These are phyloP conservation scores for Cubamyces sp. DNA, from an alignment of 768 basidiomycete genomes.

Conservation along the genomic window DNA sequence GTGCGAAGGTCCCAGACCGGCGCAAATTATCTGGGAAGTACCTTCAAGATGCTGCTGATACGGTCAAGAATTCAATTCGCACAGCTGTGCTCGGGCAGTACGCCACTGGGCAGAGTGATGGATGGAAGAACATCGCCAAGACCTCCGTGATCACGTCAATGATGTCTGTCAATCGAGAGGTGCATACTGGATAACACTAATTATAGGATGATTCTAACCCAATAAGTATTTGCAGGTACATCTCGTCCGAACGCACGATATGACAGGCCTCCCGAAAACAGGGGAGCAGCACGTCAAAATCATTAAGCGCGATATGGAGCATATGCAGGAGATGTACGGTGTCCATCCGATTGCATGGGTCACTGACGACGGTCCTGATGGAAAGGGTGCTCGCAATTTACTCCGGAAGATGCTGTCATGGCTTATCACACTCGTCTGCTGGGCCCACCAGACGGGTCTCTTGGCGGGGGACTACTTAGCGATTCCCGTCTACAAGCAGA, in stretches of 20 bases:
- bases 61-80: neutral
- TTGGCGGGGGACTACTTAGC: slow-evolving; percentile 34
- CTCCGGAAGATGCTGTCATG: neutral
- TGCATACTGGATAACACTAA: too few species aligned
- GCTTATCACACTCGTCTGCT: slow-evolving; percentile 23
- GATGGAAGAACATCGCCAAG: slow-evolving; percentile 22
- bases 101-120: slow-evolving; percentile 17
- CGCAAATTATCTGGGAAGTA: slow-evolving; percentile 11
- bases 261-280: slow-evolving; percentile 18
- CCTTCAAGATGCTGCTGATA: slow-evolving; percentile 2
- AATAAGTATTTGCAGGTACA: neutral
- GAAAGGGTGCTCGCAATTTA: slow-evolving; percentile 15
- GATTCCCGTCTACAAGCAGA: neutral
- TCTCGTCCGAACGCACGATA: slow-evolving; percentile 17
- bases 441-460: slow-evolving; percentile 34
- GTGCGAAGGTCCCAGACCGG: slow-evolving; percentile 20
- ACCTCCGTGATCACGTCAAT: slow-evolving; percentile 4
- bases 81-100: slow-evolving; percentile 6
- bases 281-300: slow-evolving; percentile 15
- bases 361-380: slow-evolving; percentile 27
- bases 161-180: slow-evolving; percentile 21
- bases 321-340: slow-evolving; percentile 5
- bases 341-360: slow-evolving; percentile 12
- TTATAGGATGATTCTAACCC: too few species aligned
- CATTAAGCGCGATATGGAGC: slow-evolving; percentile 16